These are phyloP conservation scores for Solanum ossicruentum DNA, from an alignment of 257 asterid species.

Conservation along the genomic window DNA sequence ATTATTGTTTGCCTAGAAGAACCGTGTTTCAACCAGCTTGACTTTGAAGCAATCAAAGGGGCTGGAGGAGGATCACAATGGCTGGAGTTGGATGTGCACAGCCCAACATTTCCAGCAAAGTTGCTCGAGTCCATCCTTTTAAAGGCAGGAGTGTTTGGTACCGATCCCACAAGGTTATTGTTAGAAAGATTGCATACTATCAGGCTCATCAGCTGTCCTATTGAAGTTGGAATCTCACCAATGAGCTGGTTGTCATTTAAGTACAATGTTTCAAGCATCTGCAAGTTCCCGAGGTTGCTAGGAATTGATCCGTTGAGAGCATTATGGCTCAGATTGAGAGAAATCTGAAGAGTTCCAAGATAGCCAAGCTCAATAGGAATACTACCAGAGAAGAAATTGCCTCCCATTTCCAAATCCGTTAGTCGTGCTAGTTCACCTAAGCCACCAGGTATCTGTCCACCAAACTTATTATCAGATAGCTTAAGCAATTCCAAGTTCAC, in stretches of 20 bases:
- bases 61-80: conserved; percentile 25
- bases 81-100: conserved; percentile 21
- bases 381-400: conserved; percentile 50
- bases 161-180: conserved; percentile 49
- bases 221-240: conserved; percentile 66
- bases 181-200: conserved; percentile 70
- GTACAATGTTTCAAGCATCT: conserved; percentile 69
- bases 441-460: conserved; percentile 47
- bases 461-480: conserved; percentile 54
- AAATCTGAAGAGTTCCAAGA: conserved; percentile 64
- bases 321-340: conserved; percentile 66
- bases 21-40: conserved; percentile 34
- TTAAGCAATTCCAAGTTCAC: conserved; percentile 67
- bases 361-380: conserved; percentile 67
- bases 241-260: conserved; percentile 60
- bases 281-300: conserved; percentile 46
- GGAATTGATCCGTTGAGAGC: conserved; percentile 56
- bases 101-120: conserved; percentile 52
- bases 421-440: conserved; percentile 56
- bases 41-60: conserved; percentile 6
- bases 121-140: conserved; percentile 60
- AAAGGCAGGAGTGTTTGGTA: conserved; percentile 62
- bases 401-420: conserved; percentile 80
- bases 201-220: conserved; percentile 63
- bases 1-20: conserved; percentile 42